Conservation (phyloP, 2,329 filamentous ascomycete genomes). For the Pseudopithomyces chartarum region DNA sequence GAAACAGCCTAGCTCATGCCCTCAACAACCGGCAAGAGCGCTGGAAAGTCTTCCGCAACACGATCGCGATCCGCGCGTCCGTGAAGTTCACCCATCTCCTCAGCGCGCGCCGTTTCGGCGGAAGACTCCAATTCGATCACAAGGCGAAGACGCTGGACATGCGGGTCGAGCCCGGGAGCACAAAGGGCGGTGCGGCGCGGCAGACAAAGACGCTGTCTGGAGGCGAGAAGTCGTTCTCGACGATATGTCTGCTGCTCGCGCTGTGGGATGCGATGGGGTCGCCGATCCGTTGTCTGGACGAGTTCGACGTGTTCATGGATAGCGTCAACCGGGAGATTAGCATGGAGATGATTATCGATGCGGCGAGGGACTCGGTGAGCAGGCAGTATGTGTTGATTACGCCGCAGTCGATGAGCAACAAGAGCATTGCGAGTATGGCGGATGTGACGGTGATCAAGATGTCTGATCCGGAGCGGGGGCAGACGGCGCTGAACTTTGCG, state of each 20-base stretch:
- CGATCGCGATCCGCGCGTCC: slow-evolving; percentile 84
- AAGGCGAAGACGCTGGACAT: slow-evolving; percentile 74
- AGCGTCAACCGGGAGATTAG: slow-evolving; percentile 91
- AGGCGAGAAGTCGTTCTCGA: slow-evolving; percentile 97
- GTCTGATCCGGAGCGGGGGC: slow-evolving; percentile 58
- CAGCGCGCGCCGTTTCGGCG: slow-evolving; percentile 86
- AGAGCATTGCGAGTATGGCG: slow-evolving; percentile 58
- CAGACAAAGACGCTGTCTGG: slow-evolving; percentile 92
- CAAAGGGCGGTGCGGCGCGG: slow-evolving; percentile 71
- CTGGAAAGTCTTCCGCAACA: slow-evolving; percentile 80
- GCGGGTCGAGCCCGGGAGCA: slow-evolving; percentile 72
- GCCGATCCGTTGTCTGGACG: slow-evolving; percentile 90
- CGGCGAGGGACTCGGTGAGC: slow-evolving; percentile 83
- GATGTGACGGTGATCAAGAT: slow-evolving; percentile 77
- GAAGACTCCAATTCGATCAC: slow-evolving; percentile 80
- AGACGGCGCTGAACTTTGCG: slow-evolving; percentile 48
- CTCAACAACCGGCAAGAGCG: slow-evolving; percentile 72
- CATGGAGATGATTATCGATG: slow-evolving; percentile 89
- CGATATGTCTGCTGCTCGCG: slow-evolving; percentile 87
- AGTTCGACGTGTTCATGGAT: slow-evolving; percentile 99
- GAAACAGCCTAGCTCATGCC: slow-evolving; percentile 61
- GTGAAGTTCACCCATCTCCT: slow-evolving; percentile 88
- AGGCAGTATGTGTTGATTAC: slow-evolving; percentile 97
- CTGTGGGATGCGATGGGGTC: slow-evolving; percentile 99
- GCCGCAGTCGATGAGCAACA: slow-evolving; percentile 74